Evolutionary conservation across 352 stramenopile species (phyloP), one percentile per base, ranked within the genome.

Genomic region (Phytophthora vignae): DNA sequence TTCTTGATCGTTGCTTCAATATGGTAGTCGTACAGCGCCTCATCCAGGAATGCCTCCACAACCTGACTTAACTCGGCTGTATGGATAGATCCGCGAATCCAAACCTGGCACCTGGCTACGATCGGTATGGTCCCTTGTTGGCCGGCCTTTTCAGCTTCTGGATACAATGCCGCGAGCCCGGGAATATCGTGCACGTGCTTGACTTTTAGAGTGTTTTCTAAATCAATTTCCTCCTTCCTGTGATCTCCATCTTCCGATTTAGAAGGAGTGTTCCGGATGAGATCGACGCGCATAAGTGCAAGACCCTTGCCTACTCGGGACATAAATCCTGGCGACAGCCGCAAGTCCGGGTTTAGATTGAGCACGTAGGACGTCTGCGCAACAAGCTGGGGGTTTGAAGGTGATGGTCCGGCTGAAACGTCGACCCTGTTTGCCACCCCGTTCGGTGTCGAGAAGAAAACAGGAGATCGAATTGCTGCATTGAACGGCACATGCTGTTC

Each of bases 281-380:
- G 14, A 33, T 94, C 87, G 7, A 96, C 64, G 19, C 76, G 71
- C 40, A 95, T 76, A 9, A 95, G 68, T 27, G 86, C 87, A 42
- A 96, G 78, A 1, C 90, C 90, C 66, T 93, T 95, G 36, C 90
- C 90, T 14, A 94, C 84, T 8, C 78, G 76, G 2, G 88, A 88
- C 55, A 95, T 64, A 71, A 95, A 96, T 4, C 79, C 83, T 58
- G 83, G 82, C 4, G 88, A 92, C 15, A 94, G 76, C 4, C 90
- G 83, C 40, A 96, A 73, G 64, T 96, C 90, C 1, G 90, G 86
- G 33, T 95, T 96, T 49, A 96, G 56, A 60, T 96, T 96, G 53
- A 96, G 61, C 25, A 94, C 84, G 40, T 95, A 96, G 2, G 82
- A 83, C 17, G 77, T 73, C 1, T 90, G 73, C 14, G 79, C 83